Conservation (phyloP, 163 green algal species). For the Chlorella variabilis region DNA sequence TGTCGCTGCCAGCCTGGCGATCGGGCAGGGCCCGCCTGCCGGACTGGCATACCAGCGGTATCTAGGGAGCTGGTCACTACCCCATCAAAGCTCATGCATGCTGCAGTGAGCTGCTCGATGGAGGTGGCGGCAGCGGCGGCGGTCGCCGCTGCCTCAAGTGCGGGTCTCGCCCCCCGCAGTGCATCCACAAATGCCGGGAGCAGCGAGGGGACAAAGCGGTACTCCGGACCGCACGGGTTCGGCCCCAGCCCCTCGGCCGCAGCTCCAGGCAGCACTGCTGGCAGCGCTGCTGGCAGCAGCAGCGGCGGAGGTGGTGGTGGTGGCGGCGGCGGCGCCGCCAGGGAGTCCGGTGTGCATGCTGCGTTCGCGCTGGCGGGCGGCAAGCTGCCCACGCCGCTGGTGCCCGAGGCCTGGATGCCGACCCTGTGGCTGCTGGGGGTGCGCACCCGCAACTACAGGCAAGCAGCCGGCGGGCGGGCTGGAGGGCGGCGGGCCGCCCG, state of each 20-base stretch:
- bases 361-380: constrained; percentile 38
- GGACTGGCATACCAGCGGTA: too few relatives aligned
- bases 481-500: too few relatives aligned
- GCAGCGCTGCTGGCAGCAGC: background rate
- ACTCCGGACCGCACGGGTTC: background rate
- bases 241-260: background rate
- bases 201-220: background rate
- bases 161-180: background rate
- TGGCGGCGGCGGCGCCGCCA: too few relatives aligned
- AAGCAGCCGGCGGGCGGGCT: too few relatives aligned
- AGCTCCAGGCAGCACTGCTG: background rate
- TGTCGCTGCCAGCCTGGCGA: too few relatives aligned
- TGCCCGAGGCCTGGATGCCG: constrained; percentile 19
- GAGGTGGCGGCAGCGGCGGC: too few relatives aligned
- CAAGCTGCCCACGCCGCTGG: constrained; percentile 12
- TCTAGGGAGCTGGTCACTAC: too few relatives aligned
- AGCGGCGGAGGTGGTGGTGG: background rate
- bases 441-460: background rate
- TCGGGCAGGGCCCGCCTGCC: too few relatives aligned
- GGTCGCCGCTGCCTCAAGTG: too few relatives aligned
- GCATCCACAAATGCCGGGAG: too few relatives aligned
- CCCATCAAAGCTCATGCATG: too few relatives aligned
- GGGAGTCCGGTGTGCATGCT: background rate
- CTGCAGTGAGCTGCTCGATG: too few relatives aligned
- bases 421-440: constrained; percentile 39